Conservation (phyloP, 176 grass and related monocot species). For the Carex kokanica region DNA sequence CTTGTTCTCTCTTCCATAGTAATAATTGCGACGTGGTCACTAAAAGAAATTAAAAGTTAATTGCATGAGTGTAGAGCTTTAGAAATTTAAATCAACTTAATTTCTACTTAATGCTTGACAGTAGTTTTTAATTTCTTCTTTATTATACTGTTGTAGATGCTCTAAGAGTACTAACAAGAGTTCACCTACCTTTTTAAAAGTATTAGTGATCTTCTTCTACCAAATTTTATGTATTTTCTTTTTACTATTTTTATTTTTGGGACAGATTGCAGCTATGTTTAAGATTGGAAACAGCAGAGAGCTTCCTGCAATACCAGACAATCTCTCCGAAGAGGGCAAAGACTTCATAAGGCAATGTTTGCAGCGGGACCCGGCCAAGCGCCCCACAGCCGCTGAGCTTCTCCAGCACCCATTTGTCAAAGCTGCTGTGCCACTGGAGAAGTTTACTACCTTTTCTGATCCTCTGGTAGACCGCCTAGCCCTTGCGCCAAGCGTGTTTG, state of each 20-base stretch:
- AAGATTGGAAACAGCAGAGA: slow-evolving; percentile 98
- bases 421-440: slow-evolving; percentile 66
- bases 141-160: too few relatives aligned
- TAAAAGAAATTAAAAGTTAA: too few relatives aligned
- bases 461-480: slow-evolving; percentile 46
- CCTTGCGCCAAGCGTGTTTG: slow-evolving; percentile 41
- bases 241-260: slow-evolving; percentile 15
- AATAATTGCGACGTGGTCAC: too few relatives aligned
- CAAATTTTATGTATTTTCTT: not conserved
- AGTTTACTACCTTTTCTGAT: slow-evolving; percentile 35
- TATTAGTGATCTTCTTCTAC: not conserved
- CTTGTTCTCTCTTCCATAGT: too few relatives aligned
- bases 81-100: too few relatives aligned
- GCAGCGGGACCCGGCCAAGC: slow-evolving; percentile 71
- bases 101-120: too few relatives aligned
- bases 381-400: slow-evolving; percentile 79
- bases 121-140: too few relatives aligned
- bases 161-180: not conserved
- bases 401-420: slow-evolving; percentile 84
- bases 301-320: slow-evolving; percentile 84
- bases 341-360: slow-evolving; percentile 80
- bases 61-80: too few relatives aligned
- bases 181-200: not conserved
- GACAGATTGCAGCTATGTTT: slow-evolving; percentile 95
- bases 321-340: slow-evolving; percentile 82